Conservation (phyloP, 2,329 filamentous ascomycete genomes). For the Domatiomyces globalis region DNA sequence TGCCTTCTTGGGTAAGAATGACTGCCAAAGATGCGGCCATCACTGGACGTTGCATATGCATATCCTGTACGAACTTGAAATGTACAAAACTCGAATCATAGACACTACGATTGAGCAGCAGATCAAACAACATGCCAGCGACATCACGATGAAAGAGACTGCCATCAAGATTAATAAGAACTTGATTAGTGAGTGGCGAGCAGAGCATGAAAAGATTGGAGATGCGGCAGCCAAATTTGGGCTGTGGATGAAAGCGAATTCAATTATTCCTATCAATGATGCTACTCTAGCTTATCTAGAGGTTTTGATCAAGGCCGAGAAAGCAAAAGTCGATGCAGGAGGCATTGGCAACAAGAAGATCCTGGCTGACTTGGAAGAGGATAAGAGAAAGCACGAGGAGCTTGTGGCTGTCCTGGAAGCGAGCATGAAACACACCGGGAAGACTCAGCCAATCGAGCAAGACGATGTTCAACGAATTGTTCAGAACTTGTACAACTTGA, state of each 20-base stretch:
- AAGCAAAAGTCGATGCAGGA: slow-evolving; percentile 21
- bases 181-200: slow-evolving; percentile 19
- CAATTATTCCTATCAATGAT: slow-evolving; percentile 29
- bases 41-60: slow-evolving; percentile 26
- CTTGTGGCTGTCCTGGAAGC: slow-evolving; percentile 12
- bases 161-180: slow-evolving; percentile 16
- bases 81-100: slow-evolving; percentile 13
- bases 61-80: slow-evolving; percentile 21
- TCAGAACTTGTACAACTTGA: slow-evolving; percentile 80
- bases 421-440: slow-evolving; percentile 9
- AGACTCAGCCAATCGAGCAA: background rate
- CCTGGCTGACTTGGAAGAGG: slow-evolving; percentile 8
- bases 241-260: slow-evolving; percentile 25
- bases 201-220: slow-evolving; percentile 23
- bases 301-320: slow-evolving; percentile 25
- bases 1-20: slow-evolving; percentile 16
- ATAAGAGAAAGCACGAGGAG: background rate
- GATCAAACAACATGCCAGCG: slow-evolving; percentile 16
- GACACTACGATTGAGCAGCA: slow-evolving; percentile 18
- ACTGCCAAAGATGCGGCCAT: slow-evolving; percentile 21
- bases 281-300: slow-evolving; percentile 27
- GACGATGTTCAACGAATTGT: slow-evolving; percentile 58
- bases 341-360: slow-evolving; percentile 10
- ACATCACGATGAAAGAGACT: slow-evolving; percentile 16
- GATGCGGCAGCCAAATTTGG: slow-evolving; percentile 25